Evolutionary conservation across 805 yeast species (phyloP), one percentile per base, ranked within the genome.

Genomic region (Suhomyces xylopsoci): DNA sequence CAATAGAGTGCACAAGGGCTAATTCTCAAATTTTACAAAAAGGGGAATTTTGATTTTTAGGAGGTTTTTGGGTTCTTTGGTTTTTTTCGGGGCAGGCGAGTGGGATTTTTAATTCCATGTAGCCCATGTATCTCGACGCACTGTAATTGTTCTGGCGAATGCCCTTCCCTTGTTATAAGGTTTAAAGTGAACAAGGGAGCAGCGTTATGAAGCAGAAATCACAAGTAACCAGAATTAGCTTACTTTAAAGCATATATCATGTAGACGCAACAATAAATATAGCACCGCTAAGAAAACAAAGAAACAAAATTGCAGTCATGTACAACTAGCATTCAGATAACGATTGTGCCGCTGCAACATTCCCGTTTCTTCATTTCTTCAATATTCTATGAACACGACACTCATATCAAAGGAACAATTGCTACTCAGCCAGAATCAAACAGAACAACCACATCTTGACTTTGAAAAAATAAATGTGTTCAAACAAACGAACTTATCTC

Each of bases 91-190:
- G 42, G 17, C n/a, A n/a, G 36, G 36, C 36, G 9, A 38, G 14
- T 17, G 7, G 24, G 24, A 38, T 17, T 38, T 36, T 12, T 9
- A 19, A 38, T 19, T 38, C 20, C 24, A 38, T 19, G 24, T 19
- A 38, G 20, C 20, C 17, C 17, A 15, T 36, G 20, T 19, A 14
- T 4, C 30, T 17, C 22, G 22, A 22, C 22, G 28, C 45, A 42
- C 22, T 24, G 45, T 24, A 24, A 14, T 42, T 22, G 45, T 42
- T 42, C 30, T 42, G 45, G 45, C 45, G 30, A 42, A 7, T 22
- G 45, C 45, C 45, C 45, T 42, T 42, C 30, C 45, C 30, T 42
- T 42, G 45, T 42, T 24, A 22, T n/a, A 9, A 20, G 22, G 45
- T 42, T 42, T 20, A 42, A 12, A 12, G 45, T 6, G 28, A 14